phyloP scores from a whole-genome alignment of 176 grass and related monocot genomes.

The Eleusine indica region DNA sequence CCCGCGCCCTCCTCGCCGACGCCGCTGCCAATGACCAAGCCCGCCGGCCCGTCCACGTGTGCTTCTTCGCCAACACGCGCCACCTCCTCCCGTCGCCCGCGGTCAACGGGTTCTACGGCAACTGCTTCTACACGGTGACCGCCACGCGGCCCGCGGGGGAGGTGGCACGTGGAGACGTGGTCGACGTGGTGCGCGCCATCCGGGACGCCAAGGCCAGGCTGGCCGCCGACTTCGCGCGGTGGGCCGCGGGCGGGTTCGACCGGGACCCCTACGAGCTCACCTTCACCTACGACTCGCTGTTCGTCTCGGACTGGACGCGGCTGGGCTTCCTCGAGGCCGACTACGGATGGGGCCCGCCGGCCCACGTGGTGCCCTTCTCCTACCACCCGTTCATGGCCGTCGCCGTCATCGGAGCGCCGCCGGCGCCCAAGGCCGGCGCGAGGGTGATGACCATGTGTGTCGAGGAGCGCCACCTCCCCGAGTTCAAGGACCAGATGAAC shows the following conservation, averaged over 20 bases:
- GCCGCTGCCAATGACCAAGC: neutral
- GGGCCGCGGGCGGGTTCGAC: conserved; percentile 59
- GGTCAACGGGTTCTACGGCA: conserved; percentile 65
- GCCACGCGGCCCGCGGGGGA: conserved; percentile 31
- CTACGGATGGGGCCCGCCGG: conserved; percentile 76
- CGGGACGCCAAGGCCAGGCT: conserved; percentile 69
- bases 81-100: conserved; percentile 49
- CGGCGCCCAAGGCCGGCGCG: conserved; percentile 52
- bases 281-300: conserved; percentile 70
- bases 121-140: conserved; percentile 91
- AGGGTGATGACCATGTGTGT: conserved; percentile 93
- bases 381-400: conserved; percentile 85
- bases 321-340: conserved; percentile 77
- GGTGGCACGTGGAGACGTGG: conserved; percentile 41
- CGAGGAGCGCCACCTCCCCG: conserved; percentile 63
- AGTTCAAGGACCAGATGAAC: conserved; percentile 77
- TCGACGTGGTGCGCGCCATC: conserved; percentile 66
- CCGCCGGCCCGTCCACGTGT: conserved; percentile 52
- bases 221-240: conserved; percentile 54
- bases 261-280: conserved; percentile 72
- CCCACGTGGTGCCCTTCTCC: conserved; percentile 66
- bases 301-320: conserved; percentile 87
- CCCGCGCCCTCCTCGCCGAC: conserved; percentile 50
- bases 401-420: conserved; percentile 73
- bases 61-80: conserved; percentile 87